These are phyloP conservation scores for Chloridella minuta DNA, from an alignment of 352 stramenopile species.

Conservation along the genomic window DNA sequence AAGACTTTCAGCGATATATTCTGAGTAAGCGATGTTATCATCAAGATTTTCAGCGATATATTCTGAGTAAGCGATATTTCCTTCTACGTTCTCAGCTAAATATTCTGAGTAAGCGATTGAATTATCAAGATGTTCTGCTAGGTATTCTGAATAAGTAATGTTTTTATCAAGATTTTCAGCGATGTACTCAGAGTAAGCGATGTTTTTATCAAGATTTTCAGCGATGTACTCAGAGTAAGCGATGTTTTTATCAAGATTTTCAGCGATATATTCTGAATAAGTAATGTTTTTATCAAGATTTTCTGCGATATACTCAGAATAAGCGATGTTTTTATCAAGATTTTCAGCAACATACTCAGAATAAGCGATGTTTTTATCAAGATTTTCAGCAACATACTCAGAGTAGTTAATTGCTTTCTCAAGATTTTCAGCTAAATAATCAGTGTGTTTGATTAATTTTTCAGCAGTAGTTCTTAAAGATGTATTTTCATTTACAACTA, in stretches of 20 bases:
- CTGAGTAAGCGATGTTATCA: neutral
- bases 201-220: neutral
- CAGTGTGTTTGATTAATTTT: neutral
- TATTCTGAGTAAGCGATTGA: conserved; percentile 7
- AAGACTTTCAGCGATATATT: conserved; percentile 9
- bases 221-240: neutral
- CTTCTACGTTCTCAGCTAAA: neutral
- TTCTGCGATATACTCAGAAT: neutral
- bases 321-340: neutral
- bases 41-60: neutral
- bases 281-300: neutral
- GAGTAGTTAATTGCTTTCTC: neutral
- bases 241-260: neutral
- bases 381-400: conserved; percentile 10
- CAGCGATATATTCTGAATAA: conserved; percentile 5
- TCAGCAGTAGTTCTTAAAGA: no score
- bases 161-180: neutral
- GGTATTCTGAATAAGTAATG: neutral
- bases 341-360: conserved; percentile 9
- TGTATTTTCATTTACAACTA: neutral
- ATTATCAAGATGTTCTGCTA: neutral
- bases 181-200: neutral
- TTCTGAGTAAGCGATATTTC: conserved; percentile 7
- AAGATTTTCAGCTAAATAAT: conserved; percentile 4
- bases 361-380: neutral